Percentiles rank a stretch among this genome's conserved stretches.
phyloP scores from a whole-genome alignment of 371 early-diverging fungal genomes.

The Nosema muscidifuracis region DNA sequence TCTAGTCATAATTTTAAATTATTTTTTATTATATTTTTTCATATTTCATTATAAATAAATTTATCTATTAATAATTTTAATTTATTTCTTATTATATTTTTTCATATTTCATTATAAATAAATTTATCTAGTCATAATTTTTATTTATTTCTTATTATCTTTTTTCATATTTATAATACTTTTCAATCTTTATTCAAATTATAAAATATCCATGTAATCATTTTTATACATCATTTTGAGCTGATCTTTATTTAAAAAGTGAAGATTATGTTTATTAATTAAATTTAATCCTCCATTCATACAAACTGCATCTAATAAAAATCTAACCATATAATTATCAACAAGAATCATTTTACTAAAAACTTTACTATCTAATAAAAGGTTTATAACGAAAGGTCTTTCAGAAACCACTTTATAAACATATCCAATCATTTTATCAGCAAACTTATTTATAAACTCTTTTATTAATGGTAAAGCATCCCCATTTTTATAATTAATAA shows the following conservation, averaged over 20 bases:
- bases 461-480: constrained; percentile 3
- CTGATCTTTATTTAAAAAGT: constrained; percentile 22
- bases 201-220: constrained; percentile 22
- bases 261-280: constrained; percentile 21
- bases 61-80: no score
- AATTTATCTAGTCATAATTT: no score
- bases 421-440: constrained; percentile 13
- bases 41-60: background rate
- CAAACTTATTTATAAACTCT: constrained; percentile 19
- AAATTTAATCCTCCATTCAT: constrained; percentile 25
- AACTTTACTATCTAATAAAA: constrained; percentile 20
- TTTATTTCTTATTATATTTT: no score
- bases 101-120: no score
- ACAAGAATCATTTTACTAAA: constrained; percentile 17
- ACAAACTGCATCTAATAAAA: constrained; percentile 11
- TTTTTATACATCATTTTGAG: constrained; percentile 18
- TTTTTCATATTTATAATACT: no score
- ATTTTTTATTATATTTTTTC: background rate
- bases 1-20: background rate
- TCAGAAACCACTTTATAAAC: constrained; percentile 18
- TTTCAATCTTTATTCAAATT: no score
- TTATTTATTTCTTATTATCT: no score
- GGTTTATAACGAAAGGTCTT: constrained; percentile 33
- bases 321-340: background rate
- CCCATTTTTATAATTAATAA: constrained; percentile 20